A percentile compares a stretch with the other conserved stretches of the same genome.
Evolutionary conservation across 176 grass and related monocot species (phyloP).

Genomic region (Oryza brachyantha): DNA sequence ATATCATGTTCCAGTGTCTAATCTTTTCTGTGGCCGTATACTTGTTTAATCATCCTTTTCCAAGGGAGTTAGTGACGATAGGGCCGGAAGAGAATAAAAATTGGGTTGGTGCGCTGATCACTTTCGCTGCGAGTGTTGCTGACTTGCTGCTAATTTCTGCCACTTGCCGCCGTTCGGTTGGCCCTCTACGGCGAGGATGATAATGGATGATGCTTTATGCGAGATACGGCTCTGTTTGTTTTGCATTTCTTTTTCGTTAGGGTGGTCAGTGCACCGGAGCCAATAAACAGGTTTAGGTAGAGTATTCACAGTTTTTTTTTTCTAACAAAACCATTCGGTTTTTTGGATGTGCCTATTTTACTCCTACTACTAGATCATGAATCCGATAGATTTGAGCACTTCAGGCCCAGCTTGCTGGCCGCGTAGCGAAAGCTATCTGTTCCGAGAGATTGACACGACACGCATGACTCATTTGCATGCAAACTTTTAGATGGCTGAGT

Average conservation of each 20-base stretch:
- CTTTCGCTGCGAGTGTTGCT: neutral
- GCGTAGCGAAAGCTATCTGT: neutral
- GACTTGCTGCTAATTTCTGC: neutral
- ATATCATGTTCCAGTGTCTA: neutral
- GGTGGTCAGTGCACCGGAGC: neutral
- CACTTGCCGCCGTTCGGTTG: slow-evolving; percentile 24
- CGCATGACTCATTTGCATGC: neutral
- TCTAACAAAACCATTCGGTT: too few relatives aligned
- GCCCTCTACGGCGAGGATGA: neutral
- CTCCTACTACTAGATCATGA: too few relatives aligned
- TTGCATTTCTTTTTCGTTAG: neutral
- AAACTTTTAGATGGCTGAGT: neutral
- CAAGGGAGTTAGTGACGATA: neutral
- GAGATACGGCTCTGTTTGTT: neutral
- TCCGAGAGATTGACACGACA: neutral
- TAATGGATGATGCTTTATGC: neutral
- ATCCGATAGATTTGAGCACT: neutral
- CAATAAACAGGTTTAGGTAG: neutral
- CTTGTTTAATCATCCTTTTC: neutral
- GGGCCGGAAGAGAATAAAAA: neutral
- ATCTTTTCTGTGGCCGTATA: neutral
- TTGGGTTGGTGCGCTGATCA: neutral
- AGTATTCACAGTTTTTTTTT: too few relatives aligned
- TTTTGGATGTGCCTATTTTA: too few relatives aligned
- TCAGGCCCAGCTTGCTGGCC: neutral